These are phyloP conservation scores for Moelleriella libera DNA, from an alignment of 2,329 filamentous ascomycete species.

Conservation along the genomic window DNA sequence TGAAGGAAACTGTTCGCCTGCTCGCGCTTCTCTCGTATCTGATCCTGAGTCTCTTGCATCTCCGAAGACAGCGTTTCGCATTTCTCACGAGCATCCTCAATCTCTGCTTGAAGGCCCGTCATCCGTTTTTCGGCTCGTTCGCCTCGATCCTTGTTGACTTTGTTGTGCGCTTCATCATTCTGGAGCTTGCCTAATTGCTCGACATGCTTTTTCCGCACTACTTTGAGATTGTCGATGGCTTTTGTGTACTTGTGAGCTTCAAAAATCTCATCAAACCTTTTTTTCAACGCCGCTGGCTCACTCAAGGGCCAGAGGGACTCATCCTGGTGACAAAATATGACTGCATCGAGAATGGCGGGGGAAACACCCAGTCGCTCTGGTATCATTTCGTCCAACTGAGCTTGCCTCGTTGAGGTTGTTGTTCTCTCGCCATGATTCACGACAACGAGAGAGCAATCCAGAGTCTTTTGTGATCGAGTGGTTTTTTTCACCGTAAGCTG, in stretches of 20 bases:
- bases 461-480: slow-evolving; percentile 61
- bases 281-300: slow-evolving; percentile 73
- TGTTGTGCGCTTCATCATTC: slow-evolving; percentile 62
- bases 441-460: slow-evolving; percentile 68
- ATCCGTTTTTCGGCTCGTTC: slow-evolving; percentile 56
- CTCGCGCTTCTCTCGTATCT: slow-evolving; percentile 52
- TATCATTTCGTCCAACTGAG: slow-evolving; percentile 71
- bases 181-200: slow-evolving; percentile 61
- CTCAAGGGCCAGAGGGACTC: slow-evolving; percentile 96
- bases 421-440: slow-evolving; percentile 67
- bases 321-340: slow-evolving; percentile 98
- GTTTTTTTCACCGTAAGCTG: slow-evolving; percentile 80
- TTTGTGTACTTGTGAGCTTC: slow-evolving; percentile 96
- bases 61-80: slow-evolving; percentile 43
- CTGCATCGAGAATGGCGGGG: slow-evolving; percentile 76
- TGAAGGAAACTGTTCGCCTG: slow-evolving; percentile 60
- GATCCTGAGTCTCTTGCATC: slow-evolving; percentile 43
- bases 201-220: slow-evolving; percentile 69
- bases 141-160: slow-evolving; percentile 72
- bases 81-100: slow-evolving; percentile 45
- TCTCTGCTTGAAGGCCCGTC: slow-evolving; percentile 49
- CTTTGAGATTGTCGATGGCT: slow-evolving; percentile 88
- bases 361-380: slow-evolving; percentile 82
- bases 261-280: slow-evolving; percentile 94
- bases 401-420: slow-evolving; percentile 64